Conservation (phyloP, 78 protist species). For the Capsaspora owczarzaki region DNA sequence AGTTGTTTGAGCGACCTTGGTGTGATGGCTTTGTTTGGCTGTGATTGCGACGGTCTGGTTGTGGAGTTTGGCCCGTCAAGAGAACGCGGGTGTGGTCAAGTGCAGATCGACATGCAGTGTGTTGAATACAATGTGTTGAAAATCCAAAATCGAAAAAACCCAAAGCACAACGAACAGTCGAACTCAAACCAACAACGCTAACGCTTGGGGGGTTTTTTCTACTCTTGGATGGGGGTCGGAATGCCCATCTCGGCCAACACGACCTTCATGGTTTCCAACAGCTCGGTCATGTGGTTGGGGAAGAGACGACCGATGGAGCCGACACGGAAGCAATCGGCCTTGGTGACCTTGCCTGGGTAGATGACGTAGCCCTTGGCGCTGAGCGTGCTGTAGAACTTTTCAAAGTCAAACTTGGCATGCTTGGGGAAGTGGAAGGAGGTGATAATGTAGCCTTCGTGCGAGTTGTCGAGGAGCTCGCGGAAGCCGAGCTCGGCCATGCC, state of each 20-base stretch:
- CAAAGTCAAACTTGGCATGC: slow-evolving; percentile 27
- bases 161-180: no score
- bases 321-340: slow-evolving; percentile 48
- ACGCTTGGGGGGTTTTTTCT: background rate
- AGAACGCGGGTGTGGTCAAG: no score
- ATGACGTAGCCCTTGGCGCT: slow-evolving; percentile 14
- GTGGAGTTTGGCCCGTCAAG: no score
- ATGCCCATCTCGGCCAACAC: slow-evolving; percentile 25
- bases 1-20: no score
- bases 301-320: slow-evolving; percentile 45
- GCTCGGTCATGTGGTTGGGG: slow-evolving; percentile 14
- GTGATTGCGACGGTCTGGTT: no score
- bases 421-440: slow-evolving; percentile 30
- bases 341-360: slow-evolving; percentile 47
- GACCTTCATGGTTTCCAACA: background rate
- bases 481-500: slow-evolving; percentile 28
- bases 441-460: slow-evolving; percentile 34
- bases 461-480: background rate
- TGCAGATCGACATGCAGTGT: no score
- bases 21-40: no score
- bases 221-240: background rate
- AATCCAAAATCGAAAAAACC: no score
- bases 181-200: no score
- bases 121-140: no score
- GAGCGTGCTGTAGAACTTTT: slow-evolving; percentile 18